These are phyloP conservation scores for Lignosus rhinocerotis DNA, from an alignment of 1,284 basidiomycete species.

Conservation along the genomic window DNA sequence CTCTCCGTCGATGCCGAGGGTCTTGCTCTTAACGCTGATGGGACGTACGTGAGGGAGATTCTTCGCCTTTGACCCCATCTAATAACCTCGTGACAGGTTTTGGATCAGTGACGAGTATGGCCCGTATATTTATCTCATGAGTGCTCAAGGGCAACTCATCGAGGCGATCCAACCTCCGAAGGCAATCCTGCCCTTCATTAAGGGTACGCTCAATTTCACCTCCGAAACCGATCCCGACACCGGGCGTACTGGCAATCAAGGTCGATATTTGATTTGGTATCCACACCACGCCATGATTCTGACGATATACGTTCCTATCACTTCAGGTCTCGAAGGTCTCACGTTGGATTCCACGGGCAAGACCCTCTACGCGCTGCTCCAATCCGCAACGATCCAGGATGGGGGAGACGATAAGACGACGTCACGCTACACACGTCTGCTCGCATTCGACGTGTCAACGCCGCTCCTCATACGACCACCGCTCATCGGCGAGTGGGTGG, in stretches of 20 bases:
- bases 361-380: constrained; percentile 62
- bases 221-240: constrained; percentile 49
- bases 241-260: constrained; percentile 50
- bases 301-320: neutral
- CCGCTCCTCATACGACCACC: constrained; percentile 30
- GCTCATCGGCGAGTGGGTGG: constrained; percentile 61
- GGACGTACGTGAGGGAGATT: constrained; percentile 42
- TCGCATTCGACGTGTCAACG: constrained; percentile 54
- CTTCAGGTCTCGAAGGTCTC: constrained; percentile 63
- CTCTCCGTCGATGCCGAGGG: constrained; percentile 65
- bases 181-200: constrained; percentile 50
- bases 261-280: constrained; percentile 28
- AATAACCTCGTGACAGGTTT: constrained; percentile 38
- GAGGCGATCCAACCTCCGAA: constrained; percentile 61
- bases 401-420: constrained; percentile 50
- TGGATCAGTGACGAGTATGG: constrained; percentile 74
- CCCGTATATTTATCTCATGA: constrained; percentile 65
- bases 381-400: constrained; percentile 66
- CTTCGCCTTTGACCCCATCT: neutral
- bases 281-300: neutral
- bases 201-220: constrained; percentile 59
- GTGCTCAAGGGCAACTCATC: constrained; percentile 47
- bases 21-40: constrained; percentile 56
- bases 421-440: constrained; percentile 52
- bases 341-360: constrained; percentile 50